Evolutionary conservation across 1,284 basidiomycete species (phyloP).

Genomic region (Trichosporon sp.): DNA sequence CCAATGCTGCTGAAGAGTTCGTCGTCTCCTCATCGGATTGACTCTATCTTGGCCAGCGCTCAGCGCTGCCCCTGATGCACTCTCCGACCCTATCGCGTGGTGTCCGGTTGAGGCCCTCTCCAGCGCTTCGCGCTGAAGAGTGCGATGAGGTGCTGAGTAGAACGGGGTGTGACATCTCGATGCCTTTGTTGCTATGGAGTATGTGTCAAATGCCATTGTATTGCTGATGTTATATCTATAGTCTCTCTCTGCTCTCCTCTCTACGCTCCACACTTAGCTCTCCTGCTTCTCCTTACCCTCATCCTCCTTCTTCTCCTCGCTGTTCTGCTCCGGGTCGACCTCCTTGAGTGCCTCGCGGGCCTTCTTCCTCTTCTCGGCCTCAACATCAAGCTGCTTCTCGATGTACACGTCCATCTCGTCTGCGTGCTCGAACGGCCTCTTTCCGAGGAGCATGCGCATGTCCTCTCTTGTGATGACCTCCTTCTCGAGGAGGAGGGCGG

Average conservation of each 20-base stretch:
- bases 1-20: too few relatives aligned
- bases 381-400: conserved; percentile 51
- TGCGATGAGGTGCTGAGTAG: not conserved
- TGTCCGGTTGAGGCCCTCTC: too few relatives aligned
- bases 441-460: conserved; percentile 40
- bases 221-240: not conserved
- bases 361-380: conserved; percentile 27
- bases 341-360: conserved; percentile 9
- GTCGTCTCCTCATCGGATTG: too few relatives aligned
- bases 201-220: not conserved
- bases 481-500: conserved; percentile 79
- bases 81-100: too few relatives aligned
- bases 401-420: conserved; percentile 95
- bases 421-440: conserved; percentile 52
- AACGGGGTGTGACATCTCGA: conserved; percentile 9
- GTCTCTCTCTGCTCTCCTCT: not conserved
- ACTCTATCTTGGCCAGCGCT: too few relatives aligned
- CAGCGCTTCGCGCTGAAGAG: not conserved
- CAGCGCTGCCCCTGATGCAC: too few relatives aligned
- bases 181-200: conserved; percentile 5
- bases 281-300: not conserved
- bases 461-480: conserved; percentile 80
- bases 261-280: conserved; percentile 1
- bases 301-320: not conserved
- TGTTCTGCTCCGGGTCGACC: not conserved